phyloP scores from a whole-genome alignment of 164 flowering plant genomes.

The Hamamelis virginiana region DNA sequence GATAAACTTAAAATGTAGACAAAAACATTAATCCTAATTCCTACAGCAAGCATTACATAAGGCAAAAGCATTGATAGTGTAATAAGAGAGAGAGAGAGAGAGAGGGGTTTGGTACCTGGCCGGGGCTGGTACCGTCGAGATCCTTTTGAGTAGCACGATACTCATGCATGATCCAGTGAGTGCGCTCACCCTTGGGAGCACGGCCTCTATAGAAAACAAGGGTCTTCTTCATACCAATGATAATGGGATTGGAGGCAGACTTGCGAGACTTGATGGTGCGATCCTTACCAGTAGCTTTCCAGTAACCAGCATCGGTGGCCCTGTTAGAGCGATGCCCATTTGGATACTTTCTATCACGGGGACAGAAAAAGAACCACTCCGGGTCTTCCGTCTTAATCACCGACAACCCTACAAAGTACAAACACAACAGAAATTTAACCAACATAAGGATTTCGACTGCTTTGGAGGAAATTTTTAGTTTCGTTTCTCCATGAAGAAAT shows the following conservation, averaged over 20 bases:
- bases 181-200: slow-evolving; percentile 39
- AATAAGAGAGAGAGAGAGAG: too few relatives aligned
- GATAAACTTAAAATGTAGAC: too few relatives aligned
- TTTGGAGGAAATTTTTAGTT: too few relatives aligned
- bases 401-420: slow-evolving; percentile 26
- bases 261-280: slow-evolving; percentile 35
- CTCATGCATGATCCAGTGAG: slow-evolving; percentile 48
- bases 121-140: slow-evolving; percentile 40
- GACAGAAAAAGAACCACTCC: slow-evolving; percentile 58
- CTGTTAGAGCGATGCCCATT: slow-evolving; percentile 43
- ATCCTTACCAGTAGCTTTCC: slow-evolving; percentile 55
- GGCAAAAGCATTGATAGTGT: too few relatives aligned
- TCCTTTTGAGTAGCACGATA: slow-evolving; percentile 34
- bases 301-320: slow-evolving; percentile 46
- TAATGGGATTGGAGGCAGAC: slow-evolving; percentile 1
- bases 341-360: slow-evolving; percentile 45
- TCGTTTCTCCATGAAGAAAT: too few relatives aligned
- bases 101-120: slow-evolving; percentile 22
- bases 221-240: slow-evolving; percentile 45
- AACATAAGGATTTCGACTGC: too few relatives aligned
- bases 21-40: too few relatives aligned
- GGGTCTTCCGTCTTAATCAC: slow-evolving; percentile 41
- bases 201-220: slow-evolving; percentile 38
- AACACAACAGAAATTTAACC: too few relatives aligned
- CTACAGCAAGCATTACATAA: too few relatives aligned